Evolutionary conservation across 1,284 basidiomycete species (phyloP).

Genomic region (Pascua guehoae): DNA sequence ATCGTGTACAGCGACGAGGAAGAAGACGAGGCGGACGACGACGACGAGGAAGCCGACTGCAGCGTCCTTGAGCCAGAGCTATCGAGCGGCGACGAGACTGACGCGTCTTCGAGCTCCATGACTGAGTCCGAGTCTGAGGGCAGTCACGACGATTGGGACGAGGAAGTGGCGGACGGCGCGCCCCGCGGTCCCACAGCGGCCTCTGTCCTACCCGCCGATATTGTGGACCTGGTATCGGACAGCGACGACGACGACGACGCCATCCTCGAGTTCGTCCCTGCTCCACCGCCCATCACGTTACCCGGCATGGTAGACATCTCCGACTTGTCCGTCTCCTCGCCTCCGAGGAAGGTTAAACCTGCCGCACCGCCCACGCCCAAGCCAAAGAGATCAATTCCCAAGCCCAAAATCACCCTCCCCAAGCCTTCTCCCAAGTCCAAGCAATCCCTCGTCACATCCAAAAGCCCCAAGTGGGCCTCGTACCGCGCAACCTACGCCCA

Average conservation of each 20-base stretch:
- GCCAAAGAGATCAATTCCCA: neutral
- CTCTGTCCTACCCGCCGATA: neutral
- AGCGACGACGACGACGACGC: slow-evolving; percentile 12
- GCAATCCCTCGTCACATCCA: neutral
- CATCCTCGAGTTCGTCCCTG: slow-evolving; percentile 25
- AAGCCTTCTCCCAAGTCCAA: neutral
- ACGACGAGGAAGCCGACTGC: neutral
- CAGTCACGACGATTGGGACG: neutral
- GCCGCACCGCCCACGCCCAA: neutral
- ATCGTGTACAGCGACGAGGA: slow-evolving; percentile 4
- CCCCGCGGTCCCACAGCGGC: no score
- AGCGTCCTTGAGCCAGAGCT: neutral
- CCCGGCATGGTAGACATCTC: slow-evolving; percentile 17
- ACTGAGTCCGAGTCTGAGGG: slow-evolving; percentile 4
- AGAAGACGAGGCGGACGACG: slow-evolving; percentile 3
- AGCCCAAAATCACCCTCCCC: neutral
- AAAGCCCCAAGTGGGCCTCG: neutral
- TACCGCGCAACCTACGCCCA: slow-evolving; percentile 17
- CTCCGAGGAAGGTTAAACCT: neutral
- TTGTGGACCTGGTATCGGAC: slow-evolving; percentile 5
- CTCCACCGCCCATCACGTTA: slow-evolving; percentile 11
- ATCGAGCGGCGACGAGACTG: slow-evolving; percentile 1
- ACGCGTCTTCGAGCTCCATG: slow-evolving; percentile 1
- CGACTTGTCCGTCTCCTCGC: neutral
- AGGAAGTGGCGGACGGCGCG: neutral